Base-by-base conservation (phyloP, 1,284 basidiomycete genomes). In the Cutaneotrichosporon curvatum region DNA sequence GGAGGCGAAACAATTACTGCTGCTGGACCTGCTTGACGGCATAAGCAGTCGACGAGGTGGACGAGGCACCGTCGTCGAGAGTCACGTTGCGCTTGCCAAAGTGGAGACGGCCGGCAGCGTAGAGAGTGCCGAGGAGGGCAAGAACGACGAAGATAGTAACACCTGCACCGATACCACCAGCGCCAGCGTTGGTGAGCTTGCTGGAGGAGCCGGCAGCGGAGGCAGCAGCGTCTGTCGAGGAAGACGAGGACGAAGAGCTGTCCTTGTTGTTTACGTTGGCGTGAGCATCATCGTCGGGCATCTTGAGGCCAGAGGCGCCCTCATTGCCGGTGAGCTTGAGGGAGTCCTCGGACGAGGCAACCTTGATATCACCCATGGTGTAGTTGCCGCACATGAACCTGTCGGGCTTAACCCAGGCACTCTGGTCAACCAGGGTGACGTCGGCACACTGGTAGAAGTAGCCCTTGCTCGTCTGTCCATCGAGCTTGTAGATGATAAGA, bases 381-480 rank as follows among this genome's bases (percentile, higher is more conserved):
- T 28, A 28, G 25, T 44, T 46, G 37, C 34, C 47, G 34, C 51
- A 53, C 38, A 51, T 40, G 36, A 35, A 43, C 30, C n/a, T n/a
- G 1, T 23, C 32, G 19, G 50, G 41, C 38, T 40, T 20, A 14
- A n/a, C 21, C 18, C 28, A 45, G 11, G 37, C 21, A 16, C 23
- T 16, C 41, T 49, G 47, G 45, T 60, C 60, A 20, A 55, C 55
- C 37, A 59, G 59, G n/a, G 39, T 54, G 37, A 65, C 45, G 39
- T 65, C 62, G 42, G 62, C 61, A 30, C 62, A 65, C 21, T 53
- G 45, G 51, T 59, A 62, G 49, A 55, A 44, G 35, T 28, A 38
- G 32, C 48, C 43, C 39, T 28, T 37, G 28, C 16, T n/a, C 22
- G 39, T 38, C 4, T 38, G 38, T 4, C 51, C 51, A 41, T 53